Evolutionary conservation across 768 basidiomycete species (phyloP).

Genomic region (Cystofilobasidium capitatum): DNA sequence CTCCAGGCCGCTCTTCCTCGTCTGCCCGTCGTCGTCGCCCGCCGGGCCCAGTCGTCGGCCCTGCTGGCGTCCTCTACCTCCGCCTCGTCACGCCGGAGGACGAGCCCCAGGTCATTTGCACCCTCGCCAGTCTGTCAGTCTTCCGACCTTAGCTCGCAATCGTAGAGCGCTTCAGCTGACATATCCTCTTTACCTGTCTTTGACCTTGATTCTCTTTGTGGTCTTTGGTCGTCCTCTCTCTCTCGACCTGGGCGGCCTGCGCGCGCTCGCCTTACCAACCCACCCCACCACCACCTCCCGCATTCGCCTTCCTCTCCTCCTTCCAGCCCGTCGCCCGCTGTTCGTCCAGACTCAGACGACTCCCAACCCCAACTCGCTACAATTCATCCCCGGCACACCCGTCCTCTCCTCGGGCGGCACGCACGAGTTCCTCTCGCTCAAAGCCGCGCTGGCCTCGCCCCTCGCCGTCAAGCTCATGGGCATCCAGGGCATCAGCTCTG

Average conservation of each 20-base stretch:
- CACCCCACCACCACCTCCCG: constrained; percentile 18
- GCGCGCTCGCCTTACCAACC: constrained; percentile 16
- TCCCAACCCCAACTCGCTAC: constrained; percentile 92
- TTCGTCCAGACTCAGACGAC: constrained; percentile 98
- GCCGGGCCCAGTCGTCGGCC: neutral
- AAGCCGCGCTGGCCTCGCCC: constrained; percentile 76
- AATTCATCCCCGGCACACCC: constrained; percentile 86
- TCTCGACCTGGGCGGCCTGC: too few species aligned
- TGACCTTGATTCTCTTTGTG: too few species aligned
- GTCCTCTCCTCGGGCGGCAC: constrained; percentile 77
- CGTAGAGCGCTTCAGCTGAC: too few species aligned
- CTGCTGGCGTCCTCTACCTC: neutral
- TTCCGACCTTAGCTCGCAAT: too few species aligned
- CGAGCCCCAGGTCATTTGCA: too few species aligned
- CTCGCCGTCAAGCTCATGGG: constrained; percentile 93
- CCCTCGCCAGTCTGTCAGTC: too few species aligned
- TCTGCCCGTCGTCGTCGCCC: neutral
- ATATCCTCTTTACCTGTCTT: too few species aligned
- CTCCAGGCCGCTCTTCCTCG: neutral
- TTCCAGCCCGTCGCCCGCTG: constrained; percentile 16
- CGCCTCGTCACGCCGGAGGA: neutral
- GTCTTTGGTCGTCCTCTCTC: too few species aligned
- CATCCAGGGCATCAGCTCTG: constrained; percentile 73
- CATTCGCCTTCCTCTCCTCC: neutral
- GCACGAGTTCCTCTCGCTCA: constrained; percentile 87